Percentiles rank a stretch among this genome's conserved stretches.
phyloP scores from a whole-genome alignment of 23 red algal genomes.

The Gracilaria vermiculophylla region DNA sequence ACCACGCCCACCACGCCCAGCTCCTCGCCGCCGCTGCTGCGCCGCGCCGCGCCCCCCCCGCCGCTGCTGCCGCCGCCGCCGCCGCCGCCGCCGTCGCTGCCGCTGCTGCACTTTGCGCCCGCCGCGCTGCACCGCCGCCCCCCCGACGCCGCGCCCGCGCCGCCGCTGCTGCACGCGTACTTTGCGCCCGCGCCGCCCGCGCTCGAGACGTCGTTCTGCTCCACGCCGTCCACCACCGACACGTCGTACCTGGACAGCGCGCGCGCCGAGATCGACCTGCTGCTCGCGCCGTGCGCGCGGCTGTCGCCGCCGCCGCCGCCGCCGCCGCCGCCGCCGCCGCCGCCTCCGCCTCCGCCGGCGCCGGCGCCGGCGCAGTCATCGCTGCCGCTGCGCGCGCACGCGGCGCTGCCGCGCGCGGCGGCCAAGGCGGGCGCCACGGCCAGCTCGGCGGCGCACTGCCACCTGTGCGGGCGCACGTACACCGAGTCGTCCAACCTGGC shows the following conservation, averaged over 20 bases:
- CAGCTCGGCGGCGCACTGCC: background rate
- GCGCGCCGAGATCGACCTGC: slow-evolving; percentile 13
- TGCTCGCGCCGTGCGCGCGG: background rate
- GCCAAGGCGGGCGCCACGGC: background rate
- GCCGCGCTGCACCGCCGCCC: background rate
- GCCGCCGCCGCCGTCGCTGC: too few relatives aligned
- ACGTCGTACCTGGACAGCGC: background rate
- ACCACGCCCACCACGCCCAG: background rate
- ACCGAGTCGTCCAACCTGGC: slow-evolving; percentile 61
- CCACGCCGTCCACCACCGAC: background rate
- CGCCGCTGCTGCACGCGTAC: background rate
- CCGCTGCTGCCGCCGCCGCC: too few relatives aligned
- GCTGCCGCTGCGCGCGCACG: background rate
- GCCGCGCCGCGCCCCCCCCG: background rate
- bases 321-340: background rate
- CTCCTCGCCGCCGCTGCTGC: background rate
- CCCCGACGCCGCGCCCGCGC: background rate
- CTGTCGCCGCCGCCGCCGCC: background rate
- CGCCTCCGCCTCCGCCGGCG: background rate
- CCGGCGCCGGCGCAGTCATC: background rate
- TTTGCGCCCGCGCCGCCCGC: background rate
- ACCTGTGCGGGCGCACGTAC: slow-evolving; percentile 57
- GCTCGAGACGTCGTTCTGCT: background rate
- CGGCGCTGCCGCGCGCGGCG: background rate
- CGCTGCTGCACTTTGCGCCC: too few relatives aligned